These are phyloP conservation scores for Ambrosiella beaveri DNA, from an alignment of 2,329 filamentous ascomycete species.

Conservation along the genomic window DNA sequence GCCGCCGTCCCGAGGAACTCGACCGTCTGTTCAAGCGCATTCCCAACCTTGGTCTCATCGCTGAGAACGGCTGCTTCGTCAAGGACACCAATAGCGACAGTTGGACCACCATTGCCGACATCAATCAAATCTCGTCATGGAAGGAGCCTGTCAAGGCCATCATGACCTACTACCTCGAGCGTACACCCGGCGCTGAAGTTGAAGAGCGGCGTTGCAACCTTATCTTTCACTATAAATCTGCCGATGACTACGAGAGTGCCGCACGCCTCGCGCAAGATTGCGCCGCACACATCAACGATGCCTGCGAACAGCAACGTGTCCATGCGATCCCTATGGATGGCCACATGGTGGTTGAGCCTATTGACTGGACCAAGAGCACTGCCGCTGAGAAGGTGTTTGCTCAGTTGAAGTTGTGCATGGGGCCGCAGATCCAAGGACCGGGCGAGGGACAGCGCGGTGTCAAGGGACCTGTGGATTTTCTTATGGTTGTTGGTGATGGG, in stretches of 20 bases:
- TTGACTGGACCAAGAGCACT: constrained; percentile 74
- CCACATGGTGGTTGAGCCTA: constrained; percentile 67
- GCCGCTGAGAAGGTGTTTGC: constrained; percentile 61
- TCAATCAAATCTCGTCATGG: constrained; percentile 54
- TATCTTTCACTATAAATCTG: constrained; percentile 16
- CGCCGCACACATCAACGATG: constrained; percentile 87
- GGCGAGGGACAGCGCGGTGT: constrained; percentile 13
- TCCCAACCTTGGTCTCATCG: constrained; percentile 71
- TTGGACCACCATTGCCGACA: constrained; percentile 67
- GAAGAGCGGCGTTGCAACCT: constrained; percentile 86
- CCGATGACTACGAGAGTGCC: constrained; percentile 33
- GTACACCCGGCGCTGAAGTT: constrained; percentile 72
- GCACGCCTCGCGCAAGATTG: constrained; percentile 73
- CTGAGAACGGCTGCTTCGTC: constrained; percentile 87
- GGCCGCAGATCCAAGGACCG: constrained; percentile 15
- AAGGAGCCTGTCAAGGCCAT: constrained; percentile 70
- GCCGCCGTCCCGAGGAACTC: constrained; percentile 70
- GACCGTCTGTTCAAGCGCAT: constrained; percentile 73
- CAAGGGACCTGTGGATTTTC: constrained; percentile 48
- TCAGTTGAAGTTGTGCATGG: constrained; percentile 28
- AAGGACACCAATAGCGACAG: constrained; percentile 48
- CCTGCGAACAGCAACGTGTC: constrained; percentile 66
- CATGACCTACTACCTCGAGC: constrained; percentile 75
- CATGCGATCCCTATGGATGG: constrained; percentile 69
- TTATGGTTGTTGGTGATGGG: constrained; percentile 79